phyloP scores from a whole-genome alignment of 2,329 filamentous ascomycete genomes.

The Colletotrichum euphorbiae region DNA sequence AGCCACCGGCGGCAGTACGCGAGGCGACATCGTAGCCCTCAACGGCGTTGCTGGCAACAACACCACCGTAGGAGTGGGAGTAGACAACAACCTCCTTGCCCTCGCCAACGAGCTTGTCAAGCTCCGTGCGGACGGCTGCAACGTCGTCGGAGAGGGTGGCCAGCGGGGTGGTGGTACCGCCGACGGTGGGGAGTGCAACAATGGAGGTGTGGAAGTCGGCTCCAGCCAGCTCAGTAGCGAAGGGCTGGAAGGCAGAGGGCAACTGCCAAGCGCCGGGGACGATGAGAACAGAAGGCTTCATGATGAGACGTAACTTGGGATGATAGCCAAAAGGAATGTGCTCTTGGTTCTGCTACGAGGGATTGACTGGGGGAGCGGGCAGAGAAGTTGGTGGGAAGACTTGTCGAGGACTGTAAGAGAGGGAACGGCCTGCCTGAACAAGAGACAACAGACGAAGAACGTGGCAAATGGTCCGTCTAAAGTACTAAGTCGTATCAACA shows the following conservation, averaged over 20 bases:
- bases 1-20: conserved; percentile 46
- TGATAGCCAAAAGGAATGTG: neutral
- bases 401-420: conserved; percentile 10
- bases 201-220: conserved; percentile 44
- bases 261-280: conserved; percentile 55
- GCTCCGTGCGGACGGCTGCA: conserved; percentile 44
- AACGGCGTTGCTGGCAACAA: conserved; percentile 53
- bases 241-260: conserved; percentile 46
- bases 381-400: conserved; percentile 1
- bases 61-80: conserved; percentile 57
- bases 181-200: conserved; percentile 48
- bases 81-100: conserved; percentile 56
- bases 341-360: conserved; percentile 24
- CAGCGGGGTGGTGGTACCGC: conserved; percentile 45
- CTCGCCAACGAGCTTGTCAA: conserved; percentile 47
- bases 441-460: conserved; percentile 12
- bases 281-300: conserved; percentile 49
- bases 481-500: conserved; percentile 17
- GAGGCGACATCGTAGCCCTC: conserved; percentile 50
- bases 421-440: conserved; percentile 10
- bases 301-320: conserved; percentile 6
- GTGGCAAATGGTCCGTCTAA: conserved; percentile 28
- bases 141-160: conserved; percentile 49
- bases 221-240: conserved; percentile 26
- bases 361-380: conserved; percentile 13